Evolutionary conservation across 441 rosid genomes (phyloP).

Genomic region (Brassica hybrid): DNA sequence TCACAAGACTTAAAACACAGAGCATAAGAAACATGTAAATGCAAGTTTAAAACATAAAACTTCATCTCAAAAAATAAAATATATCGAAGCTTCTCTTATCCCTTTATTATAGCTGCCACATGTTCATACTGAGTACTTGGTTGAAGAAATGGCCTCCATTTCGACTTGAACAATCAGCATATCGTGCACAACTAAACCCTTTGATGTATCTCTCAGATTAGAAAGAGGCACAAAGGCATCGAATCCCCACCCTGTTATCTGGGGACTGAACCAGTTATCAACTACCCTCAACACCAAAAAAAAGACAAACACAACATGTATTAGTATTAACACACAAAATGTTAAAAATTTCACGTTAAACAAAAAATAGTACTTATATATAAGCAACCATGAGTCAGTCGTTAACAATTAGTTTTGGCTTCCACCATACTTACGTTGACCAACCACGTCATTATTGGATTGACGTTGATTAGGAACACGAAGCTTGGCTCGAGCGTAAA

Average conservation of each 20-base stretch:
- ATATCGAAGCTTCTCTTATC: background rate
- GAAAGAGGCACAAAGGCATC: background rate
- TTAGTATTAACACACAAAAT: background rate
- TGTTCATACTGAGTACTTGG: background rate
- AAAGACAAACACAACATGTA: background rate
- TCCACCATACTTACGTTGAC: constrained; percentile 12
- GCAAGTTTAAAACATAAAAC: too few species aligned
- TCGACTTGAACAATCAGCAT: constrained; percentile 13
- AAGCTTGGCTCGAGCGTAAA: constrained; percentile 23
- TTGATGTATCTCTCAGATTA: constrained; percentile 12
- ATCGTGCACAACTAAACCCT: constrained; percentile 14
- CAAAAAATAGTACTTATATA: too few species aligned
- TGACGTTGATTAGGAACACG: constrained; percentile 25
- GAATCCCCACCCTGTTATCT: background rate
- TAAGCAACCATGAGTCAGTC: too few species aligned
- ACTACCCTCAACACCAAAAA: constrained; percentile 5
- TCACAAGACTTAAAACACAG: too few species aligned
- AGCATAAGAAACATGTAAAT: too few species aligned
- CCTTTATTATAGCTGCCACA: too few species aligned
- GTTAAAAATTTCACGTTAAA: background rate
- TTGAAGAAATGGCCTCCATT: constrained; percentile 1
- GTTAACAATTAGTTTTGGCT: background rate
- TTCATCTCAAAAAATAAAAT: background rate
- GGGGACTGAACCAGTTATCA: constrained; percentile 12
- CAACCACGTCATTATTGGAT: background rate